Base-by-base conservation (phyloP, 495 filamentous ascomycete species). In the Tuber calosporum region DNA sequence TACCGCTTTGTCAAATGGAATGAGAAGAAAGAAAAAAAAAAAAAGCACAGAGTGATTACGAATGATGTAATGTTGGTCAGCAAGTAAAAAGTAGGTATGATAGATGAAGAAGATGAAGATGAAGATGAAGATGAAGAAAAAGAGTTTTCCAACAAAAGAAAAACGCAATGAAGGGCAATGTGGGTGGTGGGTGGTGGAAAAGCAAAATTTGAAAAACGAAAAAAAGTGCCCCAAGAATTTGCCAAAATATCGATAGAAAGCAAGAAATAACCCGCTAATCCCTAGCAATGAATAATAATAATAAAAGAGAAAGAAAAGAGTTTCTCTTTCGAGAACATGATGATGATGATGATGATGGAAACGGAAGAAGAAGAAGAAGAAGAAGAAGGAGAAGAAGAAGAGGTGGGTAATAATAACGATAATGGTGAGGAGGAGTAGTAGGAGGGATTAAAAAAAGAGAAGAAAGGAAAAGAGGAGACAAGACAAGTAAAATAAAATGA, bases 1-100 rank as follows among this genome's bases (percentile, higher is more conserved):
- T 76, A 68, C 70, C 76, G 74, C 58, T 70, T 78, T 78, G 76
- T 62, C 41, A 69, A 48, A 62, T 15, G 30, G 74, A 69, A 26
- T 68, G 37, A 73, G 41, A 73, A 39, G 67, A 30, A 30, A 36
- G 43, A 53, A 67, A 73, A 66, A 34, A 62, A 39, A 77, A 76
- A 66, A 34, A 43, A 69, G 41, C 53, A 30, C 30, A 9, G 53
- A 62, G 53, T 62, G 30, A 62, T 62, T 62, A 62, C 53, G 53
- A 42, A 43, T 39, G 73, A 53, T 67, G 42, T 74, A 77, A 48
- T 68, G 66, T 66, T 67, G 67, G 45, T 72, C 45, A 43, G 72
- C 70, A 66, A 37, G 30, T 30, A 69, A n/a, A n/a, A n/a, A n/a
- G n/a, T n/a, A n/a, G n/a, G n/a, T n/a, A n/a, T n/a, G n/a, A n/a